Evolutionary conservation across 2,329 filamentous ascomycete genomes (phyloP).

Genomic region (Immersiporthe knoxdaviesiana): DNA sequence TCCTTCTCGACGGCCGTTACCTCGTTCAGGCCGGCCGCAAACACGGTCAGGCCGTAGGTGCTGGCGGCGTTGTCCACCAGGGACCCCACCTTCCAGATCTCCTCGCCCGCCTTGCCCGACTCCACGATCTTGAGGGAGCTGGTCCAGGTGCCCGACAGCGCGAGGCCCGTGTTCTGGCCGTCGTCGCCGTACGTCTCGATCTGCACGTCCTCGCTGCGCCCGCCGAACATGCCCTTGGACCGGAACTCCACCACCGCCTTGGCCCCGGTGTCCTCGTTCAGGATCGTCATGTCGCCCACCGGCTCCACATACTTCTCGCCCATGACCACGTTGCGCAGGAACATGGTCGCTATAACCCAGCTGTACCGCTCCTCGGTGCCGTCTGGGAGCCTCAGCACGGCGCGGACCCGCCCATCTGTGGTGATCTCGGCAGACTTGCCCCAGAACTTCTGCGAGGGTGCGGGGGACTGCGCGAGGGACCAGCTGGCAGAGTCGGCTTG

Average conservation of each 20-base stretch:
- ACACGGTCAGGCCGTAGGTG: conserved; percentile 86
- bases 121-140: conserved; percentile 57
- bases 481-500: conserved; percentile 86
- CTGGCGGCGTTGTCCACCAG: conserved; percentile 79
- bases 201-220: conserved; percentile 85
- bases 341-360: conserved; percentile 86
- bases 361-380: conserved; percentile 80
- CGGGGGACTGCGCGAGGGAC: conserved; percentile 85
- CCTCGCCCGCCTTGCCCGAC: conserved; percentile 63
- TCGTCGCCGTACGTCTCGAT: conserved; percentile 72
- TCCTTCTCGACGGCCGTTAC: conserved; percentile 77
- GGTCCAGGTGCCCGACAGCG: conserved; percentile 86
- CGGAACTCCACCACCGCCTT: conserved; percentile 91
- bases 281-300: conserved; percentile 79
- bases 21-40: conserved; percentile 86
- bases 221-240: conserved; percentile 95
- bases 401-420: conserved; percentile 83
- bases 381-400: conserved; percentile 70
- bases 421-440: conserved; percentile 94
- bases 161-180: conserved; percentile 67
- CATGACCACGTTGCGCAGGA: conserved; percentile 93
- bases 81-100: conserved; percentile 77
- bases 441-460: conserved; percentile 97
- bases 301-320: conserved; percentile 98
- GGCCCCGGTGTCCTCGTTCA: conserved; percentile 81